Evolutionary conservation across 768 basidiomycete species (phyloP), one percentile per base, ranked within the genome.

Genomic region (Boletellus sp.): DNA sequence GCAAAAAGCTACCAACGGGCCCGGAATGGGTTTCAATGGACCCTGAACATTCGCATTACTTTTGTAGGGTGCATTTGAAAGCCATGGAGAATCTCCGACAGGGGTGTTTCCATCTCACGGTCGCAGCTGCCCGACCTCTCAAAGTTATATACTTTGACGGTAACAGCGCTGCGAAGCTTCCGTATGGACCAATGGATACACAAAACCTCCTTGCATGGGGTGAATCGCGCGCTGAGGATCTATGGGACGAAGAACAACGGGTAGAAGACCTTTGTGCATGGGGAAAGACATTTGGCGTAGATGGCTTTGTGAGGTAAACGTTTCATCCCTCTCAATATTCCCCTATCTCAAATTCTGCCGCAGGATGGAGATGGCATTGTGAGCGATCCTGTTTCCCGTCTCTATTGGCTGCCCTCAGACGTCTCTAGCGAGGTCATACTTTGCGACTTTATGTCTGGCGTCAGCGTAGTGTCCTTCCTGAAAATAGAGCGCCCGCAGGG

Each of bases 331-430:
- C 6, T n/a, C 16, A 16, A 9, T 4, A 6, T 42, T 5, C 34
- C 22, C n/a, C n/a, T 37, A 24, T 2, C 6, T 26, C 31, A 15
- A 28, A 12, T 4, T 2, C 7, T 3, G 8, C 26, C 19, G 8
- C 32, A 76, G 72, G 50, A 76, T 74, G 75, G 72, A 75, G 69
- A 71, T 72, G 68, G 68, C 74, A 48, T 77, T 79, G 74, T 77
- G 53, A 55, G 74, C 61, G 10, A 11, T 3, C 4, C 2, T n/a
- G 19, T 47, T 16, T 11, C 16, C 20, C n/a, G 19, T 6, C 19
- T 17, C 16, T 6, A 7, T 50, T 15, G 3, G 6, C 23, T 5
- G 7, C 7, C 15, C 10, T 45, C 4, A 47, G 4, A 22, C 37
- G 50, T 55, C 1, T 38, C 49, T 24, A 69, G 69, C 1, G 24